Percentiles rank a stretch among this genome's conserved stretches.
These are phyloP conservation scores for Candida rishiriensis DNA, from an alignment of 805 yeast genomes.

Conservation along the genomic window DNA sequence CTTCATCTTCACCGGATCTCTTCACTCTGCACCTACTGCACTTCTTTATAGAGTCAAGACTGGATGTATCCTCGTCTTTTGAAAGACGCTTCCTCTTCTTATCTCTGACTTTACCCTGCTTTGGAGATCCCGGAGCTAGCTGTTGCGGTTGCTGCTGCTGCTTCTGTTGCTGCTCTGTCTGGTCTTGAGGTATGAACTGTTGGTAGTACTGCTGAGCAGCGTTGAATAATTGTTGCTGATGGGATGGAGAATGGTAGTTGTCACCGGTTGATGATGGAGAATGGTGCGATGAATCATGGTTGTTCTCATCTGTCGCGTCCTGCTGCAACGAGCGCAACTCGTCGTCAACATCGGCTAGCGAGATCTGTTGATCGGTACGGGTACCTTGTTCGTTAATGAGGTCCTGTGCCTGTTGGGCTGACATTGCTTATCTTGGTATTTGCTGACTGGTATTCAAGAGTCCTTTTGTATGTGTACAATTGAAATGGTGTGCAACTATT, in stretches of 20 bases:
- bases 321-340: constrained; percentile 20
- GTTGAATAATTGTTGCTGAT: constrained; percentile 13
- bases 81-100: constrained; percentile 1
- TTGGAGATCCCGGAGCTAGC: constrained; percentile 4
- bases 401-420: neutral
- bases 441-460: neutral
- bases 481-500: too few relatives aligned
- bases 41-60: constrained; percentile 27
- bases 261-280: constrained; percentile 3
- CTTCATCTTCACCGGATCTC: constrained; percentile 30
- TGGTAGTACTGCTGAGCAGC: constrained; percentile 18
- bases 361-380: constrained; percentile 7
- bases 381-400: too few relatives aligned
- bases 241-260: constrained; percentile 6
- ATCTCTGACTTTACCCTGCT: neutral
- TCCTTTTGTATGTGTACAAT: too few relatives aligned
- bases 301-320: neutral
- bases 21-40: constrained; percentile 42
- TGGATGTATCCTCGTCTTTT: neutral
- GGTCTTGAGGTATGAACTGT: constrained; percentile 7
- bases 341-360: constrained; percentile 23
- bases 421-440: neutral
- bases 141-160: constrained; percentile 10
- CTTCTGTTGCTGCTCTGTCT: neutral
- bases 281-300: neutral